Evolutionary conservation across 768 basidiomycete species (phyloP).

Genomic region (Agaricus subrufescens): DNA sequence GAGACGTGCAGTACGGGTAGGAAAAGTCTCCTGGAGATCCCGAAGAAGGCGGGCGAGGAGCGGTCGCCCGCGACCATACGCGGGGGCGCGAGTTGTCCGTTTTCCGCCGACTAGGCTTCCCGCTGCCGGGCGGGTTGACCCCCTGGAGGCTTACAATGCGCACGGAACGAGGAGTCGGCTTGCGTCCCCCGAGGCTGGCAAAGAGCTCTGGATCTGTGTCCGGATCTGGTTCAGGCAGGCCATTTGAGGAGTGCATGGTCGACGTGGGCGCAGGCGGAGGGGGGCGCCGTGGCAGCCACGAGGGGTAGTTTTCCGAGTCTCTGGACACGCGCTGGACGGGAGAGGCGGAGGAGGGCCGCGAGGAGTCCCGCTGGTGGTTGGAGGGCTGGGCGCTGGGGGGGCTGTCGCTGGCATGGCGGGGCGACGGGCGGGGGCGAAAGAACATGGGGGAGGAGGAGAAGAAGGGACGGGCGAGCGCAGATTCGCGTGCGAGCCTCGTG

Average conservation of each 20-base stretch:
- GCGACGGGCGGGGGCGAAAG: conserved; percentile 30
- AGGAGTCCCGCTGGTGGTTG: conserved; percentile 14
- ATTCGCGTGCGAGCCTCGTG: conserved; percentile 43
- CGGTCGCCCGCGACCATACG: conserved; percentile 57
- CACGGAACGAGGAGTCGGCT: conserved; percentile 75
- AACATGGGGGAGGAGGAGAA: conserved; percentile 1
- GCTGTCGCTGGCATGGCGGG: conserved; percentile 25
- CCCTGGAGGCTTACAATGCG: conserved; percentile 74
- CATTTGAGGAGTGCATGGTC: conserved; percentile 56
- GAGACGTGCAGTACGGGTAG: conserved; percentile 12
- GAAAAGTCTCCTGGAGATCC: background rate
- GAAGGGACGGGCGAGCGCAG: conserved; percentile 8
- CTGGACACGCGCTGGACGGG: conserved; percentile 25
- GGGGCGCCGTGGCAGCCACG: conserved; percentile 80
- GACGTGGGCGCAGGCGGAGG: conserved; percentile 72
- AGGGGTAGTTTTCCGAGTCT: conserved; percentile 71
- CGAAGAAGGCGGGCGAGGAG: conserved; percentile 30
- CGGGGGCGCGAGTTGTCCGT: conserved; percentile 27
- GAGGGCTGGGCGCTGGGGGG: conserved; percentile 17
- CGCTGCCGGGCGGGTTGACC: conserved; percentile 24
- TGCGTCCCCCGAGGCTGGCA: conserved; percentile 52
- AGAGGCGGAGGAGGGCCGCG: conserved; percentile 23
- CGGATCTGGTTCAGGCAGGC: conserved; percentile 25
- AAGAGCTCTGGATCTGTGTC: conserved; percentile 11
- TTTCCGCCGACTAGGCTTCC: conserved; percentile 20